Evolutionary conservation across 345 rosid genomes (phyloP), one percentile per base, ranked within the genome.

Genomic region (Excoecaria cochinchinensis): DNA sequence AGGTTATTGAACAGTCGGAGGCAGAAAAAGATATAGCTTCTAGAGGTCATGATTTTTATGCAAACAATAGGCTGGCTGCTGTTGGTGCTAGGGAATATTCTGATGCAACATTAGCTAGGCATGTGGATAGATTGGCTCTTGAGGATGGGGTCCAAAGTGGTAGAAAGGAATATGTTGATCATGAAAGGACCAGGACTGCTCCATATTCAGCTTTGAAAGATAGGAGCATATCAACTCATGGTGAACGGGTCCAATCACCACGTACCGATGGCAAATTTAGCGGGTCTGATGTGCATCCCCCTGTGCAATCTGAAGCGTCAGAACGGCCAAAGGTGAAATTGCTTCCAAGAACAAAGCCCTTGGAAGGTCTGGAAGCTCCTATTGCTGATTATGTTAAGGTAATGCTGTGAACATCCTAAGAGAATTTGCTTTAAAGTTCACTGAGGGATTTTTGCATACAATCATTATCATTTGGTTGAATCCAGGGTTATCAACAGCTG

Each of bases 301-400:
- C 75, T 16, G 78, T 77, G 67, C 81, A 79, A 69, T 77, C 85
- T 64, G 93, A 86, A 86, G 76, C 73, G 58, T 74, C 61, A 58
- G 94, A 87, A 74, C 79, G 94, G 53, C 93, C 92, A 69, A 91
- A 88, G 84, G 80, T 93, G 74, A 91, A 84, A 84, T 83, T 93
- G 38, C 84, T 86, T 71, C 90, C 93, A 25, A 86, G 90, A 70
- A 78, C 88, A 53, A 93, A 83, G 86, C 93, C 90, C 70, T 52
- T 85, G 77, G 93, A 87, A 69, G 85, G 17, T 80, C 7, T 76
- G 61, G 94, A 91, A 62, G 75, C 75, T 39, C 76, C 82, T 73
- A 38, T 63, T 71, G 72, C 67, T 57, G 87, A 84, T 67, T 78
- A 80, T 53, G 86, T 81, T 68, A 86, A 80, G 94, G 94, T 85